These are phyloP conservation scores for Fraxinus platypoda DNA, from an alignment of 305 asterid genomes.

Conservation along the genomic window DNA sequence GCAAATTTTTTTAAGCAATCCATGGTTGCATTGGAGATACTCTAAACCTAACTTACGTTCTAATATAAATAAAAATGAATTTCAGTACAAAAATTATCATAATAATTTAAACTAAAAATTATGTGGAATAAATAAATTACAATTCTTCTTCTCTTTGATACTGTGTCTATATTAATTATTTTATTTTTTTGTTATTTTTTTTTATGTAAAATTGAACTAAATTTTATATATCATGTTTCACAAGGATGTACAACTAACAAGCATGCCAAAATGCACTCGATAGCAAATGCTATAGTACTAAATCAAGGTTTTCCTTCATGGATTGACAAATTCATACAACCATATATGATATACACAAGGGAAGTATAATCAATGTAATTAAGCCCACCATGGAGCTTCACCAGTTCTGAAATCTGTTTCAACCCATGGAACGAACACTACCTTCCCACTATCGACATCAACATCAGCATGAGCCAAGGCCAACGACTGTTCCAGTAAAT, in stretches of 20 bases:
- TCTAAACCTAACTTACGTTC: too few relatives aligned
- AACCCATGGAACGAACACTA: conserved; percentile 82
- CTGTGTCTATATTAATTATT: too few relatives aligned
- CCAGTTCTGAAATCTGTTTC: conserved; percentile 98
- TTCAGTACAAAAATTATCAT: too few relatives aligned
- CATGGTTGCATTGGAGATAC: too few relatives aligned
- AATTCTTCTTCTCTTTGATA: too few relatives aligned
- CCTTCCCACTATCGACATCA: conserved; percentile 74
- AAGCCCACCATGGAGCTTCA: conserved; percentile 95
- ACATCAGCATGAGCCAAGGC: conserved; percentile 92
- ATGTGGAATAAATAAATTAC: too few relatives aligned
- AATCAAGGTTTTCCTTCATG: conserved; percentile 20
- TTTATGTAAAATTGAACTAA: background rate
- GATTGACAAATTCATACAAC: conserved; percentile 11
- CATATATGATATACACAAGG: conserved; percentile 3
- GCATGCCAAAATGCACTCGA: background rate
- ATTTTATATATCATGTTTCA: background rate
- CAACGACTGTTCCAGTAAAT: conserved; percentile 56
- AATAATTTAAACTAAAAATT: too few relatives aligned
- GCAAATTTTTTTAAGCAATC: too few relatives aligned
- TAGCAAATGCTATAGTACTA: background rate
- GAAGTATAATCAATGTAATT: background rate
- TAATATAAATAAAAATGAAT: too few relatives aligned
- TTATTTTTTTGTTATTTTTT: too few relatives aligned
- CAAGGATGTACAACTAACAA: background rate